Evolutionary conservation across 352 stramenopile genomes (phyloP).

Genomic region (Albugo candida): DNA sequence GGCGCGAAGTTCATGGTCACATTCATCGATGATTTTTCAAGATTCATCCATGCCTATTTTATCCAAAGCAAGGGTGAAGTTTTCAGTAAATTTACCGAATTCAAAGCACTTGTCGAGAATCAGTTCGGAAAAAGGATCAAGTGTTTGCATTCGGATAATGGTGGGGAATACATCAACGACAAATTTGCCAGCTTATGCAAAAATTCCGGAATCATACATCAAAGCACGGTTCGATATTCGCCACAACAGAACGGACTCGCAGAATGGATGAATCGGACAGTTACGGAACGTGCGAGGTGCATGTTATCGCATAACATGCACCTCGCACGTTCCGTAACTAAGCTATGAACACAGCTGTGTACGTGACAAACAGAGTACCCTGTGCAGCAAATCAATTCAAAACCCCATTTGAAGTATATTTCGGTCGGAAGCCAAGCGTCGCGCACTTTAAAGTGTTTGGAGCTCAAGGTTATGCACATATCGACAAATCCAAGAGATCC

Average conservation of each 20-base stretch:
- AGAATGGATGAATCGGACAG: conserved; percentile 11
- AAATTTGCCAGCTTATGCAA: too few relatives aligned
- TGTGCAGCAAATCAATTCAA: neutral
- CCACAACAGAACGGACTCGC: conserved; percentile 10
- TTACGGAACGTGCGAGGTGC: conserved; percentile 5
- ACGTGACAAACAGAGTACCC: too few relatives aligned
- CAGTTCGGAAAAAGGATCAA: conserved; percentile 11
- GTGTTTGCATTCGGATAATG: conserved; percentile 16
- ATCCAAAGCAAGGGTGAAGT: conserved; percentile 11
- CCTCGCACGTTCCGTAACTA: neutral
- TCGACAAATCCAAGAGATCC: too few relatives aligned
- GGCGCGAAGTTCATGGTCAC: conserved; percentile 3
- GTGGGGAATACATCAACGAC: conserved; percentile 11
- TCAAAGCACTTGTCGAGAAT: conserved; percentile 8
- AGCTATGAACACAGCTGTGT: too few relatives aligned
- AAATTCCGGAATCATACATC: too few relatives aligned
- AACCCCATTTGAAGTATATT: too few relatives aligned
- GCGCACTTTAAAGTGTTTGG: too few relatives aligned
- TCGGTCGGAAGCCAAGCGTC: too few relatives aligned
- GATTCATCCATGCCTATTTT: conserved; percentile 9
- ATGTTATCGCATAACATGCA: conserved; percentile 9
- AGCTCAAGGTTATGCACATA: neutral
- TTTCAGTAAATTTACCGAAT: conserved; percentile 3
- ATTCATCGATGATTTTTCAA: conserved; percentile 11
- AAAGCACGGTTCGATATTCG: conserved; percentile 9